These are phyloP conservation scores for Chaetomium sp. DNA, from an alignment of 2,329 filamentous ascomycete genomes.

Conservation along the genomic window DNA sequence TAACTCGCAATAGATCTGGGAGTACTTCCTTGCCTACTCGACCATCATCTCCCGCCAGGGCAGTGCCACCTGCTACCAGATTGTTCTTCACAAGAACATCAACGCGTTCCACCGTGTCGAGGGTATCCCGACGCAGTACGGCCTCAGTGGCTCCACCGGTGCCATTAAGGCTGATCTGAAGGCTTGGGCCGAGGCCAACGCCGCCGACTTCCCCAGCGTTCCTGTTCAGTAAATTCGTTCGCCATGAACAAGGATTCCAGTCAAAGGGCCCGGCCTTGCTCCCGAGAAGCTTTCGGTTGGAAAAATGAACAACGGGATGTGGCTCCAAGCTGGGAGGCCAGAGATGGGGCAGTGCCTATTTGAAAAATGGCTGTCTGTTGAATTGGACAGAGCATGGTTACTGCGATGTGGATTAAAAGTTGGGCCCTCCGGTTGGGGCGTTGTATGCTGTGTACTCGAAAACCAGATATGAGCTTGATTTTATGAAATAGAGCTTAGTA, in stretches of 20 bases:
- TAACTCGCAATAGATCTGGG: conserved; percentile 69
- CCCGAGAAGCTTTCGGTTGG: not conserved
- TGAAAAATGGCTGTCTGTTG: not conserved
- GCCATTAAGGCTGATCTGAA: conserved; percentile 42
- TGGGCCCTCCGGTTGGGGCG: not conserved
- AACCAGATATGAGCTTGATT: not conserved
- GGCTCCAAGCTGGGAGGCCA: not conserved
- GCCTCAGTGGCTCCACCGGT: conserved; percentile 62
- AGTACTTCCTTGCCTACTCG: conserved; percentile 85
- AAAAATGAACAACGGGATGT: conserved; percentile 1
- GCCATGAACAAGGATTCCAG: not conserved
- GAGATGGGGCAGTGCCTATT: not conserved
- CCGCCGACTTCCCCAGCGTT: conserved; percentile 38
- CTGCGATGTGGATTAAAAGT: not conserved
- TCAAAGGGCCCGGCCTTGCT: not conserved
- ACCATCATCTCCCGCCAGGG: conserved; percentile 85
- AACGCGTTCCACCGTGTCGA: conserved; percentile 83
- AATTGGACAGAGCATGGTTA: conserved; percentile 1
- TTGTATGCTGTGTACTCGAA: not conserved
- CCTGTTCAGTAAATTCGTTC: conserved; percentile 34
- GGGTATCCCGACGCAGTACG: conserved; percentile 69
- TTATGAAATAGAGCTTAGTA: conserved; percentile 1
- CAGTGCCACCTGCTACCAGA: conserved; percentile 82
- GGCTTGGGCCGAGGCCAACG: conserved; percentile 40
- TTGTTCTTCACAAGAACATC: conserved; percentile 85